Conservation (phyloP, 352 stramenopile species). For the Phytophthora parvispora region DNA sequence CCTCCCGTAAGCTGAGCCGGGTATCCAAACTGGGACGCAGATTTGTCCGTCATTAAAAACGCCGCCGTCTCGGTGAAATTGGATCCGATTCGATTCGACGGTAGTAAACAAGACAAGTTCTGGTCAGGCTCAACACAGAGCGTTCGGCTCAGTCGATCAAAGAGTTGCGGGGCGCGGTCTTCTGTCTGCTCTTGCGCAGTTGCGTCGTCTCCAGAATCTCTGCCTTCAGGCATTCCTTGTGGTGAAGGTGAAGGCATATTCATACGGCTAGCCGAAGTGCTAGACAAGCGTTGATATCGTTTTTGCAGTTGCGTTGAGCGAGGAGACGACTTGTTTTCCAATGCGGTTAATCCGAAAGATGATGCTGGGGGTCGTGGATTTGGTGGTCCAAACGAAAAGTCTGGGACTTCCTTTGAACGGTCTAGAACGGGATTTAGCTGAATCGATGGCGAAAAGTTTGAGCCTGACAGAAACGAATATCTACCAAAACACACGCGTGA, state of each 20-base stretch:
- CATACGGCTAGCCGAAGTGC: slow-evolving; percentile 9
- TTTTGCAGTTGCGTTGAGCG: slow-evolving; percentile 28
- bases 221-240: neutral
- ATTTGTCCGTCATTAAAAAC: slow-evolving; percentile 56
- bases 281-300: slow-evolving; percentile 14
- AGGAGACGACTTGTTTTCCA: slow-evolving; percentile 11
- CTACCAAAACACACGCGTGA: slow-evolving; percentile 16
- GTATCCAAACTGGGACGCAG: slow-evolving; percentile 24
- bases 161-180: slow-evolving; percentile 41
- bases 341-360: neutral
- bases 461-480: slow-evolving; percentile 52
- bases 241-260: neutral
- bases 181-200: neutral
- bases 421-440: slow-evolving; percentile 51
- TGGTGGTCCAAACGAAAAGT: slow-evolving; percentile 41
- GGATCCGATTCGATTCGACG: slow-evolving; percentile 79
- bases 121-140: slow-evolving; percentile 79
- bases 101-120: slow-evolving; percentile 59
- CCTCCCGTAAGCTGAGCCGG: slow-evolving; percentile 1
- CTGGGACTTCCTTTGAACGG: slow-evolving; percentile 21
- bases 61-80: slow-evolving; percentile 69
- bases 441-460: slow-evolving; percentile 47
- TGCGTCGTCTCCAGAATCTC: neutral
- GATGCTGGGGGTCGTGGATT: slow-evolving; percentile 21
- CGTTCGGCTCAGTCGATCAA: slow-evolving; percentile 73